Evolutionary conservation across 192 early-diverging fungal species (phyloP), one percentile per base, ranked within the genome.

Genomic region (Backusella westeae): DNA sequence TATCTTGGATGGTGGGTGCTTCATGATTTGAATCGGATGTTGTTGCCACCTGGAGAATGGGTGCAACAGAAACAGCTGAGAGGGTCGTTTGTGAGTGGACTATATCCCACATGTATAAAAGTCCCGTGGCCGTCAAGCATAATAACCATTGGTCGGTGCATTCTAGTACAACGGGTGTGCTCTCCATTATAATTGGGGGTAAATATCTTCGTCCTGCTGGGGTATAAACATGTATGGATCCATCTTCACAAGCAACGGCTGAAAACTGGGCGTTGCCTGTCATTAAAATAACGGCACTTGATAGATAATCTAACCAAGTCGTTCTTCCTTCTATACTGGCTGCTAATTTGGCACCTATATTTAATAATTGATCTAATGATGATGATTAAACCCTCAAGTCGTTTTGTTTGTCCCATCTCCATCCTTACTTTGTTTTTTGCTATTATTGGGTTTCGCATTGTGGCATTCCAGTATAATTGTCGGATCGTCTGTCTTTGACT

Each of bases 31-130:
- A 72, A 63, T n/a, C 7, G 3, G 75, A 26, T n/a, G 83, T 26
- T 7, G 75, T 69, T 34, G 87, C 82, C 19, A 86, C 77, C 46
- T 87, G 82, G 6, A 94, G 71, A 17, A 95, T 80, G 8, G 91
- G 93, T 6, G 89, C 86, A 10, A 93, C 81, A 0, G 91, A 91
- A 10, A 90, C 78, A 23, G 85, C 83, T 1, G 84, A 75, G 2
- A 96, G 71, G 0, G 85, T 72, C 6, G 84, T 79, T 39, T 68
- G 81, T 75, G 89, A 78, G 34, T 83, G 76, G 36, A 77, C 53
- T 2, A 93, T 77, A 83, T 95, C 86, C 94, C 94, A 96, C 19
- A 90, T 83, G 75, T 80, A 87, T 15, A 96, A 46, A 39, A 87
- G 77, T 10, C 93, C 94, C 52, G 82, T 84, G 15, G 87, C 83